These are phyloP conservation scores for Amanita phalloides DNA, from an alignment of 768 basidiomycete genomes.

Conservation along the genomic window DNA sequence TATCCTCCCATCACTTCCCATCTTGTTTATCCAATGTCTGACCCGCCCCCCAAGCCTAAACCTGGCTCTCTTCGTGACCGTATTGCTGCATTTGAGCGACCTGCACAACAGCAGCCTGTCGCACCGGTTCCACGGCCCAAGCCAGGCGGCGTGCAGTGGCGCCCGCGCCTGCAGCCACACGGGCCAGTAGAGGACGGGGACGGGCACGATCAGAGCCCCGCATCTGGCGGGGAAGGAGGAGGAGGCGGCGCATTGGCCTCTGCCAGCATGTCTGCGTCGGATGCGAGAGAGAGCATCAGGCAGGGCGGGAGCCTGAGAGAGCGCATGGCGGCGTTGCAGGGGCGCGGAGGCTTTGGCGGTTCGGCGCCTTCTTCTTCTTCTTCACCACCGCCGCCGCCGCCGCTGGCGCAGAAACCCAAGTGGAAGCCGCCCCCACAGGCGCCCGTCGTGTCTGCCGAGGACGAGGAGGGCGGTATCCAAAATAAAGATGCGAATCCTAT, in stretches of 20 bases:
- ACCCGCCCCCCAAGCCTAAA: conserved; percentile 47
- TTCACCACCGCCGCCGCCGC: conserved; percentile 26
- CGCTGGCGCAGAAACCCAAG: conserved; percentile 63
- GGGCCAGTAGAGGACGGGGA: conserved; percentile 20
- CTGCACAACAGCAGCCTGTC: conserved; percentile 27
- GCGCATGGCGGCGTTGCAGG: conserved; percentile 90
- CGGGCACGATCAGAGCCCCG: background rate
- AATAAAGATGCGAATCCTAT: background rate
- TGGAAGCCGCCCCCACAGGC: conserved; percentile 75
- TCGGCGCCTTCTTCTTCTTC: background rate
- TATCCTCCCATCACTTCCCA: background rate
- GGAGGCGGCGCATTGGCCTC: background rate
- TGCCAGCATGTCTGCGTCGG: conserved; percentile 61
- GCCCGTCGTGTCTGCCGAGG: conserved; percentile 31
- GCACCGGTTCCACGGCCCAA: conserved; percentile 54
- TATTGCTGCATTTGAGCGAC: conserved; percentile 82
- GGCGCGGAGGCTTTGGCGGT: conserved; percentile 68
- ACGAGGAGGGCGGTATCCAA: conserved; percentile 6
- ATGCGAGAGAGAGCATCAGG: conserved; percentile 81
- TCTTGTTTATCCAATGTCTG: conserved; percentile 35
- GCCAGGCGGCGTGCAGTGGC: conserved; percentile 62
- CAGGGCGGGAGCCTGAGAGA: conserved; percentile 79
- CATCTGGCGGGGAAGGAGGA: background rate
- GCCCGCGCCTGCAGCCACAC: conserved; percentile 49
- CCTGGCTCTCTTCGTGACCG: conserved; percentile 76